Base-by-base conservation (phyloP, 768 basidiomycete genomes). In the Leccinum longicurvipes region DNA sequence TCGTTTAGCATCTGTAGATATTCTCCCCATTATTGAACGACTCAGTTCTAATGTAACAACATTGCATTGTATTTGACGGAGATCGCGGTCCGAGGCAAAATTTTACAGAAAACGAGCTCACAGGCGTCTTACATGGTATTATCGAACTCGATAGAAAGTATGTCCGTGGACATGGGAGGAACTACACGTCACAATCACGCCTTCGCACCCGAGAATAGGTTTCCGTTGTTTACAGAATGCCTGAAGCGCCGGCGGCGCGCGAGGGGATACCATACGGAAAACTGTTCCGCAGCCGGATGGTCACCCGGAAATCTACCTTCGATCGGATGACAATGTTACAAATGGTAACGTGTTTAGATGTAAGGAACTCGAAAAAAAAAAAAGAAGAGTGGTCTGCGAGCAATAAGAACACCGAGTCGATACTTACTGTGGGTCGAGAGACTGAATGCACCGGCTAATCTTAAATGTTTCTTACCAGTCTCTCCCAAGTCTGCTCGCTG, bases 1-100 rank as follows among this genome's bases (percentile, higher is more conserved):
- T 31, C 21, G 24, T 46, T 27, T 17, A 41, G 31, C 47, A 31
- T 47, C 10, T 57, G 6, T 19, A 27, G 39, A 32, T 9, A 6
- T 12, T 29, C 2, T 28, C 8, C 7, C 15, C 10, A 12, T 23
- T n/a, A 9, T 25, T 17, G 8, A 32, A 4, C 19, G 28, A 12
- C 25, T 34, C 32, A 17, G 21, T 27, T 8, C 8, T 29, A n/a
- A 55, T 32, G n/a, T 29, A 54, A 17, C 17, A 27, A 29, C 28
- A 23, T 24, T 46, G 14, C 28, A 39, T 47, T 21, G 34, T 45
- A 58, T 58, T 51, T 29, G 47, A 57, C 27, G 15, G 45, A 27
- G 25, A 44, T 32, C 39, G 29, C 15, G 31, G 39, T 11, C 5
- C 19, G 19, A 41, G 47, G 39, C 9, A 8, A 10, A 17, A 34